Evolutionary conservation across 352 stramenopile genomes (phyloP).

Genomic region (Globisporangium apiculatum): DNA sequence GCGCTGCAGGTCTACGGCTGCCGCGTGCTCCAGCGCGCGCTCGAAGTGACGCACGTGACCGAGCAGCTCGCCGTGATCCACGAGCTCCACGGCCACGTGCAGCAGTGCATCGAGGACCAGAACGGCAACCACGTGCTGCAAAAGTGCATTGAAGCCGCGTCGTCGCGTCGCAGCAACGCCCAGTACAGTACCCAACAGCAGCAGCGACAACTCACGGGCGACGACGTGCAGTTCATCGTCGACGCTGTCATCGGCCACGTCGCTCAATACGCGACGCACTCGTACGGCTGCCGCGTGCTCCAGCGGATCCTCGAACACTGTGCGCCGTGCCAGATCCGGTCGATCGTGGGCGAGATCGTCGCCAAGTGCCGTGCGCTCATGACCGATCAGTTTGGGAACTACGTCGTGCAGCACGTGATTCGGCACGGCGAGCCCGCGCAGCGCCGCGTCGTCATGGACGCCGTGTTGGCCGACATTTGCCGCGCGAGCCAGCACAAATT

Average conservation of each 20-base stretch:
- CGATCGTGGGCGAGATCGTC: conserved; percentile 93
- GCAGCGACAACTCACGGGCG: conserved; percentile 40
- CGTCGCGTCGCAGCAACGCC: conserved; percentile 34
- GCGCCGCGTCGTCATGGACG: conserved; percentile 72
- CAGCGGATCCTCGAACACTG: conserved; percentile 97
- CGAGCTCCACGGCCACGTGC: conserved; percentile 73
- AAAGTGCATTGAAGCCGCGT: conserved; percentile 94
- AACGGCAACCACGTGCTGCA: conserved; percentile 99
- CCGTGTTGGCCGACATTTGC: conserved; percentile 83
- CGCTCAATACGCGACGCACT: conserved; percentile 89
- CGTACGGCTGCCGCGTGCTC: conserved; percentile 98
- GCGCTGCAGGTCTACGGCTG: conserved; percentile 96
- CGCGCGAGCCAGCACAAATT: conserved; percentile 94
- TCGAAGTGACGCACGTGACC: conserved; percentile 67
- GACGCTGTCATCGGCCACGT: conserved; percentile 92
- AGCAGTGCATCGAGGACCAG: conserved; percentile 96
- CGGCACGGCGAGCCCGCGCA: conserved; percentile 88
- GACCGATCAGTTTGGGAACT: conserved; percentile 99
- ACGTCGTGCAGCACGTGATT: conserved; percentile 98
- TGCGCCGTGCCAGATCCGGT: conserved; percentile 83
- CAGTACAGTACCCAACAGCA: background rate
- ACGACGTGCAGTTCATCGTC: conserved; percentile 97
- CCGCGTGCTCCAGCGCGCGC: conserved; percentile 94
- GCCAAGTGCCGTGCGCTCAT: conserved; percentile 81
- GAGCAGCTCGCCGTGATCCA: conserved; percentile 74